A percentile compares a stretch with the other conserved stretches of the same genome.
These are phyloP conservation scores for Ophiosphaerella korrae DNA, from an alignment of 2,329 filamentous ascomycete species.

Conservation along the genomic window DNA sequence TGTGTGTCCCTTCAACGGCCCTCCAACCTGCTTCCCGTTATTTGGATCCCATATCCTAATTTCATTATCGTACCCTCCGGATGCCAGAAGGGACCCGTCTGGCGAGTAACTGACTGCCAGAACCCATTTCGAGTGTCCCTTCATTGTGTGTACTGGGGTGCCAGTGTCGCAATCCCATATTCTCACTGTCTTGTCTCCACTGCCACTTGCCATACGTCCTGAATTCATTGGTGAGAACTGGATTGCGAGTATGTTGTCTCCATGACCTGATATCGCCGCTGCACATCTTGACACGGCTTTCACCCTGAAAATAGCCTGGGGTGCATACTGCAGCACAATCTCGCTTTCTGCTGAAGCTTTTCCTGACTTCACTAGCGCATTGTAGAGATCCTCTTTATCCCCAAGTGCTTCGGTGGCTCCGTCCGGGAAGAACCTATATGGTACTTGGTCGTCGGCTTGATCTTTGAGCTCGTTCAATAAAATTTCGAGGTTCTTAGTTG, in stretches of 20 bases:
- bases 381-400: constrained; percentile 54
- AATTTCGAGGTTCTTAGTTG: constrained; percentile 85
- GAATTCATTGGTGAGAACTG: constrained; percentile 84
- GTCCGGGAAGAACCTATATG: constrained; percentile 68
- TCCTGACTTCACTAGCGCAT: constrained; percentile 48
- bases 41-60: constrained; percentile 88
- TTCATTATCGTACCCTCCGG: constrained; percentile 90
- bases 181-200: constrained; percentile 86
- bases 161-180: constrained; percentile 96
- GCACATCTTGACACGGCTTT: constrained; percentile 90
- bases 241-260: constrained; percentile 83
- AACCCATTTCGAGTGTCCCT: constrained; percentile 90
- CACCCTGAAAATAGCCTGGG: constrained; percentile 92
- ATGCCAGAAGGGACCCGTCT: constrained; percentile 80
- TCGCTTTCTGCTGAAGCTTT: constrained; percentile 62
- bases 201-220: constrained; percentile 80
- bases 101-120: constrained; percentile 86
- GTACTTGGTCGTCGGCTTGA: constrained; percentile 65
- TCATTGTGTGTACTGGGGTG: constrained; percentile 82
- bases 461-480: constrained; percentile 84
- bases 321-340: constrained; percentile 68
- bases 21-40: constrained; percentile 75
- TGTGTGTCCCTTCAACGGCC: constrained; percentile 78
- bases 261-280: constrained; percentile 86
- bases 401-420: constrained; percentile 50